A percentile compares a stretch with the other conserved stretches of the same genome.
Conservation (phyloP, 2,329 filamentous ascomycete genomes). For the Ceratocystis cacaofunesta region DNA sequence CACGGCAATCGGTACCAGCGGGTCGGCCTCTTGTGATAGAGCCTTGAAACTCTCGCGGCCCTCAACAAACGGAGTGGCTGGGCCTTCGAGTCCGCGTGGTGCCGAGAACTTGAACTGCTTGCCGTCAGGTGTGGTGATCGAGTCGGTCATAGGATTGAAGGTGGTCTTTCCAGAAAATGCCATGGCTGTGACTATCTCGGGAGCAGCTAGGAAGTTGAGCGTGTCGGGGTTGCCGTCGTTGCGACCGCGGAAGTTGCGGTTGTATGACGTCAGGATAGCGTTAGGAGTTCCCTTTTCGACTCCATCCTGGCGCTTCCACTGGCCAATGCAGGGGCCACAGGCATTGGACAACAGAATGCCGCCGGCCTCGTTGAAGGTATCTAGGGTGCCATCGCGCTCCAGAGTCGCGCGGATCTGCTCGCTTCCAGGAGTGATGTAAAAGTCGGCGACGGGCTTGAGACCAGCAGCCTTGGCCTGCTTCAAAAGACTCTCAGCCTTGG, state of each 20-base stretch:
- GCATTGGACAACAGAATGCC: slow-evolving; percentile 87
- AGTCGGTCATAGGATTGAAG: slow-evolving; percentile 91
- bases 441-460: slow-evolving; percentile 73
- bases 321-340: slow-evolving; percentile 84
- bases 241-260: slow-evolving; percentile 92
- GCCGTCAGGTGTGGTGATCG: slow-evolving; percentile 64
- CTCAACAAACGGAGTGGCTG: slow-evolving; percentile 52
- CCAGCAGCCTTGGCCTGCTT: slow-evolving; percentile 84
- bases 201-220: slow-evolving; percentile 97
- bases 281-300: slow-evolving; percentile 74
- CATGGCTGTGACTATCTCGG: slow-evolving; percentile 93
- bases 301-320: slow-evolving; percentile 86
- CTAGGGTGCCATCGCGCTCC: slow-evolving; percentile 72
- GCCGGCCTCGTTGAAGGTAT: slow-evolving; percentile 73
- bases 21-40: slow-evolving; percentile 54
- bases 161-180: slow-evolving; percentile 81
- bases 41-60: slow-evolving; percentile 64
- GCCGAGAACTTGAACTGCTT: slow-evolving; percentile 72
- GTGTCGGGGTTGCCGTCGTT: slow-evolving; percentile 94
- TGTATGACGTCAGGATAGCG: slow-evolving; percentile 93
- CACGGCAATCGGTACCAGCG: slow-evolving; percentile 58
- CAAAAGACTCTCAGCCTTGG: slow-evolving; percentile 78
- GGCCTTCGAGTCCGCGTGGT: slow-evolving; percentile 54
- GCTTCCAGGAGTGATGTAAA: slow-evolving; percentile 92
- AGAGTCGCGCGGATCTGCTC: slow-evolving; percentile 94